Base-by-base conservation (phyloP, 2,329 filamentous ascomycete species). In the Helminthosporium solani region DNA sequence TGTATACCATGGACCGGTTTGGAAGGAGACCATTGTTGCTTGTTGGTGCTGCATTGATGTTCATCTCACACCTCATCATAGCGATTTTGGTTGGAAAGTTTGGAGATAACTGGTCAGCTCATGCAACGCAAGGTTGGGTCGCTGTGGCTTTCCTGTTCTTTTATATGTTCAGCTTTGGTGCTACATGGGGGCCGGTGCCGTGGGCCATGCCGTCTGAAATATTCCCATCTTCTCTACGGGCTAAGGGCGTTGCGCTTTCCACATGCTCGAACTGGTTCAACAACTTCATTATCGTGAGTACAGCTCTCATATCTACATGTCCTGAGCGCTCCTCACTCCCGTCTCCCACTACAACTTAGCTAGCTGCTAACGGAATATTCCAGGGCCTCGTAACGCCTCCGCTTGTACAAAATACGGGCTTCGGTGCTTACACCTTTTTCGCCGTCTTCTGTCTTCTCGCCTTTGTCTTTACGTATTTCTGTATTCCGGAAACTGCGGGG, bases 201-300 rank as follows among this genome's bases (percentile, higher is more conserved):
- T 79, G 73, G 76, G 73, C 69, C 2, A 64, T 78, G 62, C 65
- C 68, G 0, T 73, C 76, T 23, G 81, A 89, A 50, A 82, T 88
- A n/a, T 86, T 86, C 34, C 81, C 82, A 0, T 78, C 76, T 1
- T 76, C 75, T 0, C 68, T 81, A 0, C 74, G 83, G 6, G 82
- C 83, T 2, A 87, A 86, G 61, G 85, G 85, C 27, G 82, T 85
- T 0, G 83, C 83, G 1, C 70, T 86, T 2, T 82, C 81, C 0
- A 85, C 83, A 0, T 81, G 77, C 47, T 78, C 77, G 5, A 85
- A 83, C 67, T 88, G 85, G 72, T 66, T 84, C 2, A 81, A 78
- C 61, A 84, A 85, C 61, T 85, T 85, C 52, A 78, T 83, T 40
- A 80, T 84, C 20, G 63, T 65, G 55, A 52, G 59, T 52, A 12